A percentile compares a stretch with the other conserved stretches of the same genome.
These are phyloP conservation scores for Poa pratensis DNA, from an alignment of 176 grass and related monocot genomes.

Conservation along the genomic window DNA sequence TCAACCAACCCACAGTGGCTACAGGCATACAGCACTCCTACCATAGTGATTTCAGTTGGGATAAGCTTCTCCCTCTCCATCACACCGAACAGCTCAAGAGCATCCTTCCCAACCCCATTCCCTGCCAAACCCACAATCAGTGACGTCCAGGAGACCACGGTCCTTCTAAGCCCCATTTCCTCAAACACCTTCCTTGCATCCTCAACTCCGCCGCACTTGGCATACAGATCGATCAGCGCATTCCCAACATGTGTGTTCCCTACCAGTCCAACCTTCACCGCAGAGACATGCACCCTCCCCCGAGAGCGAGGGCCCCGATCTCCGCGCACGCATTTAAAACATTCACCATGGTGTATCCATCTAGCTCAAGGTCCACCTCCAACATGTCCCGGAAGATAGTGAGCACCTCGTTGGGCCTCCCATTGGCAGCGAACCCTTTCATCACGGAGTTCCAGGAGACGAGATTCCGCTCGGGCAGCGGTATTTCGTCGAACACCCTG, in stretches of 20 bases:
- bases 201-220: constrained; percentile 64
- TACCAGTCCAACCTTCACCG: constrained; percentile 58
- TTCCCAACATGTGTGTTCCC: constrained; percentile 66
- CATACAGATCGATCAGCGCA: constrained; percentile 75
- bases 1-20: constrained; percentile 85
- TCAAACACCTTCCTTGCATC: constrained; percentile 65
- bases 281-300: constrained; percentile 66
- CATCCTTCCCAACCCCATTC: constrained; percentile 76
- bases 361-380: constrained; percentile 36
- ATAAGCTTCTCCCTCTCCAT: constrained; percentile 74
- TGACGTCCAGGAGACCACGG: constrained; percentile 70
- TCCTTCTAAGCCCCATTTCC: constrained; percentile 59
- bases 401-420: constrained; percentile 73
- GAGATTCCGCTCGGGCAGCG: constrained; percentile 50
- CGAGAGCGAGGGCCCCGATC: constrained; percentile 59
- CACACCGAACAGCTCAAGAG: constrained; percentile 60
- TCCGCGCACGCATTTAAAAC: constrained; percentile 68
- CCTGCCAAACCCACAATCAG: constrained; percentile 73
- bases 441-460: constrained; percentile 85
- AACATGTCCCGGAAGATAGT: constrained; percentile 70
- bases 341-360: constrained; percentile 83
- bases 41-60: constrained; percentile 80
- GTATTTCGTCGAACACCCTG: constrained; percentile 78
- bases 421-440: constrained; percentile 74
- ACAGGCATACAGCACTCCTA: constrained; percentile 85